Evolutionary conservation across 225 moss, liverwort and hornwort genomes (phyloP).

Genomic region (Pseudisothecium myosuroides): DNA sequence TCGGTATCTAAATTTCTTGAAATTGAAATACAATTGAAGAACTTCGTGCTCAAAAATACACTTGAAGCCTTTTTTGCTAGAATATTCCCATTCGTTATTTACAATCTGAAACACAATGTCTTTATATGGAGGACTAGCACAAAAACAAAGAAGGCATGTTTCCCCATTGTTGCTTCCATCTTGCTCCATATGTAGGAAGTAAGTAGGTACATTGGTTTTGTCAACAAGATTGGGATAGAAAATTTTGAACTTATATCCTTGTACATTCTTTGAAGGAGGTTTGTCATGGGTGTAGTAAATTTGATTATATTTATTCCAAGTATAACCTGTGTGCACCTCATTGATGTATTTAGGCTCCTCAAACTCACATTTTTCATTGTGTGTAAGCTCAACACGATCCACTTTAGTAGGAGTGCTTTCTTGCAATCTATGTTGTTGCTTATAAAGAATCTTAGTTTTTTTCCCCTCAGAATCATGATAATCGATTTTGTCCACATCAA

Average conservation of each 20-base stretch:
- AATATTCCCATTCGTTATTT: constrained; percentile 66
- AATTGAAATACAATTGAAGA: constrained; percentile 45
- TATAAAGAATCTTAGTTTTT: background rate
- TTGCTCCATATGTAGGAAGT: constrained; percentile 5
- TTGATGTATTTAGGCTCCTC: constrained; percentile 31
- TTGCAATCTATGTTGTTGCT: background rate
- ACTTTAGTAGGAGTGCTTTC: no score
- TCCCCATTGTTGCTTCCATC: constrained; percentile 36
- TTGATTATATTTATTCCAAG: constrained; percentile 80
- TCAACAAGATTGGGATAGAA: constrained; percentile 60
- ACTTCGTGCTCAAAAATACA: constrained; percentile 61
- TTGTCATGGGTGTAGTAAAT: constrained; percentile 61
- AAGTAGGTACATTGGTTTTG: constrained; percentile 44
- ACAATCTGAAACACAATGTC: constrained; percentile 55
- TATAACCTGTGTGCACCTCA: constrained; percentile 54
- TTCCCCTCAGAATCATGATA: constrained; percentile 31
- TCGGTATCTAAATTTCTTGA: constrained; percentile 49
- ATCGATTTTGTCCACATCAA: constrained; percentile 21
- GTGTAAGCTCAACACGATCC: no score
- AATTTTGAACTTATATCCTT: constrained; percentile 70
- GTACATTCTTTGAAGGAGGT: constrained; percentile 50
- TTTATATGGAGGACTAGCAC: constrained; percentile 46
- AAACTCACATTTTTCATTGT: no score
- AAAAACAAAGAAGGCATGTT: constrained; percentile 47
- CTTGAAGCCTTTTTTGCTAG: constrained; percentile 64